Conservation (phyloP, 2,329 filamentous ascomycete species). For the Stagonosporopsis tanaceti region DNA sequence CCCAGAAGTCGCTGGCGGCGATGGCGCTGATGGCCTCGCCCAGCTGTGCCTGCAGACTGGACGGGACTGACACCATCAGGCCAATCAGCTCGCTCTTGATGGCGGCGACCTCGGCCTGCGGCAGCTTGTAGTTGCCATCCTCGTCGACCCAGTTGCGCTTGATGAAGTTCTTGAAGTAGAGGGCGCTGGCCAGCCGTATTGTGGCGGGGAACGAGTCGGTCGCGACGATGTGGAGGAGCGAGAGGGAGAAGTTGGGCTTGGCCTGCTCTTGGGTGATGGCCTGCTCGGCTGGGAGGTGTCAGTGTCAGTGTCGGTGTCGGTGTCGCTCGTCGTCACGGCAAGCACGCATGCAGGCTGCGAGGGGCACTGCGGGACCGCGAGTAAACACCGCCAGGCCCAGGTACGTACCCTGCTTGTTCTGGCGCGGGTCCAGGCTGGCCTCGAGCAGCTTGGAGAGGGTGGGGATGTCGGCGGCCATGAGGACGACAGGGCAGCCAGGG, state of each 20-base stretch:
- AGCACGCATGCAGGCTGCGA: not conserved
- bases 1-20: conserved; percentile 97
- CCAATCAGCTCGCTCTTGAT: conserved; percentile 97
- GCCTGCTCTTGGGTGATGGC: conserved; percentile 79
- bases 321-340: too few species aligned
- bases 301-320: conserved; percentile 15
- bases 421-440: conserved; percentile 85
- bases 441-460: conserved; percentile 83
- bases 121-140: conserved; percentile 91
- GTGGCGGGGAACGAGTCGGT: conserved; percentile 74
- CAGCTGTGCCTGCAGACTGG: conserved; percentile 88
- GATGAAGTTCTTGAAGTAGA: conserved; percentile 99
- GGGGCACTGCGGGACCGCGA: conserved; percentile 13
- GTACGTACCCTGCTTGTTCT: conserved; percentile 84
- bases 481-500: conserved; percentile 18
- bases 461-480: conserved; percentile 69
- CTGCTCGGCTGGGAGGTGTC: conserved; percentile 72
- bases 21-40: conserved; percentile 97
- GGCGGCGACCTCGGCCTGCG: conserved; percentile 79
- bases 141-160: conserved; percentile 94
- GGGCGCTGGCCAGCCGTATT: conserved; percentile 83
- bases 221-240: conserved; percentile 88
- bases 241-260: conserved; percentile 86
- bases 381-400: conserved; percentile 24
- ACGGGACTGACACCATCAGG: conserved; percentile 91